Conservation (phyloP, 805 yeast species). For the Teunomyces tritomae region DNA sequence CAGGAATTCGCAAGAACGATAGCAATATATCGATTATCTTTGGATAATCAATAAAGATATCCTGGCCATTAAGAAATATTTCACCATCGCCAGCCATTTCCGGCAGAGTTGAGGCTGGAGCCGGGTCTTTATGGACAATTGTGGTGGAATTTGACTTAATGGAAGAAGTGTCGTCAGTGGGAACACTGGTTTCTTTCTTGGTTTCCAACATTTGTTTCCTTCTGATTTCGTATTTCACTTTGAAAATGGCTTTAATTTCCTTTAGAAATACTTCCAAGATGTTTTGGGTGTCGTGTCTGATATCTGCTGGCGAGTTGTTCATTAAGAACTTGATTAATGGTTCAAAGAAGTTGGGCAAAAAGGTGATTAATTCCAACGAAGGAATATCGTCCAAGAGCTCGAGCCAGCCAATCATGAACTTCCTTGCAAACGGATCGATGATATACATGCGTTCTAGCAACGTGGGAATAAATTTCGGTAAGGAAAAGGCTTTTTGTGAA, state of each 20-base stretch:
- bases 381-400: constrained; percentile 91
- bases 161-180: constrained; percentile 17
- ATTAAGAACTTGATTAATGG: constrained; percentile 72
- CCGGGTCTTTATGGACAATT: constrained; percentile 13
- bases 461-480: constrained; percentile 88
- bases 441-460: constrained; percentile 87
- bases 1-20: constrained; percentile 69
- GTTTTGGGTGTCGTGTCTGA: constrained; percentile 78
- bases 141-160: constrained; percentile 26
- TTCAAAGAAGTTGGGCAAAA: constrained; percentile 84
- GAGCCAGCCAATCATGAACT: constrained; percentile 91
- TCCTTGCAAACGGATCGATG: constrained; percentile 87
- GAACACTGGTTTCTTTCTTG: constrained; percentile 6
- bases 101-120: too few species aligned
- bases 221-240: constrained; percentile 56
- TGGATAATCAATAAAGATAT: constrained; percentile 75
- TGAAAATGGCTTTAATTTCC: constrained; percentile 76
- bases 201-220: constrained; percentile 18
- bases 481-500: constrained; percentile 68
- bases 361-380: constrained; percentile 81
- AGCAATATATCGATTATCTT: constrained; percentile 77
- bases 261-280: constrained; percentile 71
- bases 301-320: constrained; percentile 83
- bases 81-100: constrained; percentile 37
- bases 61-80: constrained; percentile 53